Conservation (phyloP, 192 early-diverging fungal species). For the Linderina pennispora region DNA sequence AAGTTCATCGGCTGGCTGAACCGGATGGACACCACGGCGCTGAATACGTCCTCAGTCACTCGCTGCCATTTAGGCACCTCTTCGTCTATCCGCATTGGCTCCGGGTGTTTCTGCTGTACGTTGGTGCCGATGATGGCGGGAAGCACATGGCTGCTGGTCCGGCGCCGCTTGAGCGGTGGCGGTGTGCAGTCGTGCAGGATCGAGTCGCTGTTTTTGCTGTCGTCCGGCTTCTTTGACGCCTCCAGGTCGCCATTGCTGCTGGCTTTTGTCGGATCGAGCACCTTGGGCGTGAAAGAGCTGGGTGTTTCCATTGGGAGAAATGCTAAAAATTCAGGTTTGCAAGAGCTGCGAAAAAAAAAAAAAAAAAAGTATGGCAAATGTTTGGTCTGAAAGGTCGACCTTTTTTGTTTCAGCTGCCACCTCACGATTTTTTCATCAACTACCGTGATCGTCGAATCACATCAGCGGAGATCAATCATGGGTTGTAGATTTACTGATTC, state of each 20-base stretch:
- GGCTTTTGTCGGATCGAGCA: neutral
- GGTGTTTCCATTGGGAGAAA: neutral
- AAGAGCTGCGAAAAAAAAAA: too few relatives aligned
- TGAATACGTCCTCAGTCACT: conserved; percentile 20
- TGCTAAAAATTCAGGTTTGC: too few relatives aligned
- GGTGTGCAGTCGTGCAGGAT: neutral
- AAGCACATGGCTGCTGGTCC: neutral
- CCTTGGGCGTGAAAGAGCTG: neutral
- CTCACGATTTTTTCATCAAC: too few relatives aligned
- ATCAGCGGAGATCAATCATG: too few relatives aligned
- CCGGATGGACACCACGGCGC: conserved; percentile 38
- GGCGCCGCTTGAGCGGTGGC: neutral
- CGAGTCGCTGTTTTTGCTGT: neutral
- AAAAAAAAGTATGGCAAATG: too few relatives aligned
- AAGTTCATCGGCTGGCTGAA: conserved; percentile 26
- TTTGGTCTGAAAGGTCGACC: too few relatives aligned
- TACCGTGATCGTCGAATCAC: too few relatives aligned
- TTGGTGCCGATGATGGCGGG: neutral
- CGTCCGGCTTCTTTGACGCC: too few relatives aligned
- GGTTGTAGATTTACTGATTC: too few relatives aligned
- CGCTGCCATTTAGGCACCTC: conserved; percentile 13
- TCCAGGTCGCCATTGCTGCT: neutral
- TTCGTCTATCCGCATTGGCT: too few relatives aligned
- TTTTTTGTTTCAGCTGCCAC: too few relatives aligned
- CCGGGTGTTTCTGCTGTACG: too few relatives aligned